A percentile compares a stretch with the other conserved stretches of the same genome.
phyloP scores from a whole-genome alignment of 2,329 filamentous ascomycete genomes.

The Pseudogymnoascus sp. region DNA sequence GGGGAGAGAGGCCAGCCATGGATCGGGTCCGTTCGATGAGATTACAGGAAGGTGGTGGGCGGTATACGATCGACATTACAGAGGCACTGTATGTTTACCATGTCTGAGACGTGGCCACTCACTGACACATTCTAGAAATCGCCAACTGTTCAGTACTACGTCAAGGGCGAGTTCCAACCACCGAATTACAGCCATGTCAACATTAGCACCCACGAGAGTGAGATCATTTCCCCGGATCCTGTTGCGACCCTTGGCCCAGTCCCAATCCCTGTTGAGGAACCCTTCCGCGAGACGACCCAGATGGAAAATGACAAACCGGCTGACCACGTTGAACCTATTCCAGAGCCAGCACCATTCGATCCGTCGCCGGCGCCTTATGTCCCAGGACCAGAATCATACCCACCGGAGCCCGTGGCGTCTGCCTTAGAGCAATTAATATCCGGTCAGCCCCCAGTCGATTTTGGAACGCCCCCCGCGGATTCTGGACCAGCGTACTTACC shows the following conservation, averaged over 20 bases:
- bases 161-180: slow-evolving; percentile 27
- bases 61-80: slow-evolving; percentile 82
- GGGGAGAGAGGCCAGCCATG: slow-evolving; percentile 46
- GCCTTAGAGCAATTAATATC: slow-evolving; percentile 13
- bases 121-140: slow-evolving; percentile 11
- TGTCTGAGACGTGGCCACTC: not conserved
- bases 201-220: slow-evolving; percentile 9
- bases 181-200: slow-evolving; percentile 20
- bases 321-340: not conserved
- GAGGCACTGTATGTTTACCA: slow-evolving; percentile 35
- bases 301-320: slow-evolving; percentile 11
- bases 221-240: not conserved
- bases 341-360: slow-evolving; percentile 6
- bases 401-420: slow-evolving; percentile 12
- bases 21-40: slow-evolving; percentile 64
- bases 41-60: slow-evolving; percentile 88
- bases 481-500: not conserved
- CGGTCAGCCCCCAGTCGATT: slow-evolving; percentile 15
- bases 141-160: slow-evolving; percentile 26
- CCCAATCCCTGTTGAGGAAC: slow-evolving; percentile 12
- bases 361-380: slow-evolving; percentile 3
- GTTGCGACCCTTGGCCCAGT: not conserved
- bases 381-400: slow-evolving; percentile 9
- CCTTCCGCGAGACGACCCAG: slow-evolving; percentile 19
- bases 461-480: slow-evolving; percentile 14